Evolutionary conservation across 805 yeast species (phyloP).

Genomic region (Tetrapisispora phaffii): DNA sequence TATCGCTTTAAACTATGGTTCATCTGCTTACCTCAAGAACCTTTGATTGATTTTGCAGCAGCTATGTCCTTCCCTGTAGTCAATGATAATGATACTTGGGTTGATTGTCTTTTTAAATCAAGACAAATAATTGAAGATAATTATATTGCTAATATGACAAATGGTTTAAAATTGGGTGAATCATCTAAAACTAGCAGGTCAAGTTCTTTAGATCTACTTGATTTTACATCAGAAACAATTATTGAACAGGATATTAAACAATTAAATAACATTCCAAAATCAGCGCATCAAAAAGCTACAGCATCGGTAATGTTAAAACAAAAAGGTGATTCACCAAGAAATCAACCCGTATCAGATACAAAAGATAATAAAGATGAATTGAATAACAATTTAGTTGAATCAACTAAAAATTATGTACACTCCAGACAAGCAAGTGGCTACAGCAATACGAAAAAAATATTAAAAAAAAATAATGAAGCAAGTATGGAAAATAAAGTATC

Average conservation of each 20-base stretch:
- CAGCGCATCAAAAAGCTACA: background rate
- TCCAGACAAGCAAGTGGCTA: background rate
- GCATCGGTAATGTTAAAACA: background rate
- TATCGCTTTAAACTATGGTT: slow-evolving; percentile 48
- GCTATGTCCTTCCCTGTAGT: slow-evolving; percentile 33
- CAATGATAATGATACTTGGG: slow-evolving; percentile 51
- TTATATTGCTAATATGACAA: background rate
- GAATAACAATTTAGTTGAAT: too few relatives aligned
- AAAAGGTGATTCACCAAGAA: background rate
- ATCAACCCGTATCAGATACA: background rate
- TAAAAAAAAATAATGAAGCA: background rate
- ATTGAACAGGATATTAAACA: background rate
- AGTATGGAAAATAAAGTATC: background rate
- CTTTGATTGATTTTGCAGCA: background rate
- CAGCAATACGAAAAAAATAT: background rate
- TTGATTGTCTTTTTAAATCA: slow-evolving; percentile 57
- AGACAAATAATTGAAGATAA: slow-evolving; percentile 38
- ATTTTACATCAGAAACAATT: too few relatives aligned
- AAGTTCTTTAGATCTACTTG: background rate
- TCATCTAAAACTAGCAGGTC: background rate
- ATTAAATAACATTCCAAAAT: background rate
- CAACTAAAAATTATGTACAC: background rate
- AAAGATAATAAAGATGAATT: background rate
- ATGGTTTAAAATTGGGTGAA: background rate
- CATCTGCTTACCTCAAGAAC: slow-evolving; percentile 37